Base-by-base conservation (phyloP, 73 alveolate species). In the Effrenium voratum region DNA sequence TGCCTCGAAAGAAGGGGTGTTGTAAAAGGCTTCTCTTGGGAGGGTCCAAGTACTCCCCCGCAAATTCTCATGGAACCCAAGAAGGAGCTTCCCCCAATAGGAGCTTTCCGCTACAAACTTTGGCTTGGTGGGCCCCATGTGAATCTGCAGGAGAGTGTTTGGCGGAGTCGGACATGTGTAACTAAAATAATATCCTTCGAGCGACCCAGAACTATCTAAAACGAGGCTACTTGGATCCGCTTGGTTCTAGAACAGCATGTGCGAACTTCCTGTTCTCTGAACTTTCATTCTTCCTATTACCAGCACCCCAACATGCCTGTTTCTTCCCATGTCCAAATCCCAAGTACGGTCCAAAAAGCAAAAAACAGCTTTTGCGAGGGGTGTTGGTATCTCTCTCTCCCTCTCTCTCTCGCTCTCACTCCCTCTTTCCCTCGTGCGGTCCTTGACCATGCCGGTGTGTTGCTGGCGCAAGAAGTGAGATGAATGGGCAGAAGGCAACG, bases 401-500 rank as follows among this genome's bases (percentile, higher is more conserved):
- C 5, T 4, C 13, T 5, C 75, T 24, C 77, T 40, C 0, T 34
- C 77, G 36, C 52, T 15, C 40, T 15, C 83, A 5, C n/a, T n/a
- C n/a, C n/a, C n/a, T n/a, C n/a, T n/a, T 8, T 19, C 63, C 63
- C 8, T 19, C 26, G 63, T 12, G 43, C 40, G 28, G 59, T 12
- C 95, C 95, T 87, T 87, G 45, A 87, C 95, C 95, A 87, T 87
- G 72, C 95, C 52, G 40, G 84, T 77, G 50, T 87, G 95, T 87
- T 87, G 95, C 95, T 87, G 95, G 95, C 95, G 32, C 15, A 43
- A 19, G 38, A 38, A 22, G 50, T 22, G 16, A 57, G 72, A 1
- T 2, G 72, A 22, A 55, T 55, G 30, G 30, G 30, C 68, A 57
- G 72, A 57, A 22, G 72, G 16, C 16, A 55, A 55, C 72, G 0